These are phyloP conservation scores for Chlorella sp. DNA, from an alignment of 139 green algal species.

Conservation along the genomic window DNA sequence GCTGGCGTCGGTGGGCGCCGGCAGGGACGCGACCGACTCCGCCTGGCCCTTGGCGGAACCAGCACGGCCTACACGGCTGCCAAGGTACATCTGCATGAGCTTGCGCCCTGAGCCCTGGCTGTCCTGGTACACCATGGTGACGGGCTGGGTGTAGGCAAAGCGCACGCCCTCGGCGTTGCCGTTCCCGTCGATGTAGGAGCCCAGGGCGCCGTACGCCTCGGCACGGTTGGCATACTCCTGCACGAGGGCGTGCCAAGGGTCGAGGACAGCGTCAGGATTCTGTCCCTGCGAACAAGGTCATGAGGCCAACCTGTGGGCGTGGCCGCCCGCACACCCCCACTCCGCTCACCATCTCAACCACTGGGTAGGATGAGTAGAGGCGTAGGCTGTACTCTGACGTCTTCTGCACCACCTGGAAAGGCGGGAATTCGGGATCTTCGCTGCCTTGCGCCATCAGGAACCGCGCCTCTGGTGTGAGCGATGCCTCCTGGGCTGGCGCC, in stretches of 20 bases:
- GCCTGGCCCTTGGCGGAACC: background rate
- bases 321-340: no score
- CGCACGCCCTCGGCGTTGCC: background rate
- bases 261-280: background rate
- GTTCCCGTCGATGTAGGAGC: conserved; percentile 48
- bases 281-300: no score
- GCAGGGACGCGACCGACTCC: conserved; percentile 11
- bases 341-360: conserved; percentile 48
- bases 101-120: conserved; percentile 17
- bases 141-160: conserved; percentile 52
- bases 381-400: conserved; percentile 4
- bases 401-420: background rate
- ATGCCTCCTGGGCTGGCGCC: background rate
- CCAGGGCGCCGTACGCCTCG: conserved; percentile 52
- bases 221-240: conserved; percentile 45
- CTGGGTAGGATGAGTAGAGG: conserved; percentile 45
- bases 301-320: no score
- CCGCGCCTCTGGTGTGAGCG: background rate
- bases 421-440: conserved; percentile 2
- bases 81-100: conserved; percentile 35
- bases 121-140: conserved; percentile 55
- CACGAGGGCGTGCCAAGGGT: background rate
- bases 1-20: background rate
- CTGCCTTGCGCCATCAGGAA: background rate
- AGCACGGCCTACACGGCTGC: background rate